Base-by-base conservation (phyloP, 768 basidiomycete genomes). In the Tulasnella sp. region DNA sequence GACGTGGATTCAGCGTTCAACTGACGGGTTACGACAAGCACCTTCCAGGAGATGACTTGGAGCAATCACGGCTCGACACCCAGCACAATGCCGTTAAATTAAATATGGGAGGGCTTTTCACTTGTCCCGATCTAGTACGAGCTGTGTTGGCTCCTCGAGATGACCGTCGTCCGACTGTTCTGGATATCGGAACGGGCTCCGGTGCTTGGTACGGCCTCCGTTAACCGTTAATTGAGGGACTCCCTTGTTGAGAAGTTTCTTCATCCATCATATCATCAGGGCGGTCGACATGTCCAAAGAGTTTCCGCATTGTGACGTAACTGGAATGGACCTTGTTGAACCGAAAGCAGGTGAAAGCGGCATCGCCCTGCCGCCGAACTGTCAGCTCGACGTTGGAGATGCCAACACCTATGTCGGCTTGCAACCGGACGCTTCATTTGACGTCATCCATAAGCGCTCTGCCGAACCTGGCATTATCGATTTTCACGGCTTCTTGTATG, bases 161-260 rank as follows among this genome's bases (percentile, higher is more conserved):
- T 44, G 74, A 39, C 5, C 70, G 76, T 42, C 55, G 67, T 37
- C 51, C 74, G 26, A 55, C 70, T 29, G 72, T 80, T 23, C 74
- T 80, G 29, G 80, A 80, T 46, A 77, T 80, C 35, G 78, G 78
- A 42, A 78, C 77, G 26, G 79, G 79, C 6, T 74, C 79, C 3
- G 79, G 79, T 1, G 55, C 39, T n/a, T 80, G 79, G 78, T 78
- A 39, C 29, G 78, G 61, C 32, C 35, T 67, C 6, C 16, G 29
- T 35, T 10, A 26, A 29, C 32, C 61, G 61, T 32, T 67, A 1
- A 4, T 42, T 37, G 18, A 13, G 44, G 37, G 11, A 29, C 2
- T 42, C 32, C 44, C 37, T 46, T n/a, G 39, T 35, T 72, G 10
- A 37, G 37, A 40, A 40, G 6, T n/a, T 26, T 40, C 71, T 72